A percentile compares a stretch with the other conserved stretches of the same genome.
Evolutionary conservation across 805 yeast genomes (phyloP).

Genomic region (Candida silvatica): DNA sequence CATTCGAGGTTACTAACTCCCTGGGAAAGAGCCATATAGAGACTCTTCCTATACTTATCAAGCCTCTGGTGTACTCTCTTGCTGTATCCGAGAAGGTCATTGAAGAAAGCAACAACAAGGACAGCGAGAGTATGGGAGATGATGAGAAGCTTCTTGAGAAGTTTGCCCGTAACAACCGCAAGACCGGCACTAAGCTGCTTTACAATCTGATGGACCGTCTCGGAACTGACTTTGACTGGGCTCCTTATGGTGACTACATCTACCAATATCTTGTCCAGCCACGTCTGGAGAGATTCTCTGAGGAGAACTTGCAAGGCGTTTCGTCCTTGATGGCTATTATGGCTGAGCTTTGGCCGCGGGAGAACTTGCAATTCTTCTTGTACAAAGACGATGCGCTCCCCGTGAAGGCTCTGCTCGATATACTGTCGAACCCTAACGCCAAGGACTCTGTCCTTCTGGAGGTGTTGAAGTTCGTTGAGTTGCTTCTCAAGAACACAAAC

Average conservation of each 20-base stretch:
- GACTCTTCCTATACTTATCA: conserved; percentile 40
- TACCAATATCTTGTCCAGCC: conserved; percentile 50
- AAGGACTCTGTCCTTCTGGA: conserved; percentile 56
- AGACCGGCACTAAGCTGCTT: conserved; percentile 58
- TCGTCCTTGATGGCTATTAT: conserved; percentile 68
- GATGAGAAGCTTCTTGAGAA: conserved; percentile 31
- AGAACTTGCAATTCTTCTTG: conserved; percentile 41
- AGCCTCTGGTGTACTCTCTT: conserved; percentile 50
- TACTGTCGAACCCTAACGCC: conserved; percentile 45
- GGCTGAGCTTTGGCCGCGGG: conserved; percentile 44
- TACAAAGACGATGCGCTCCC: conserved; percentile 48
- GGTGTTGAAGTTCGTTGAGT: conserved; percentile 46
- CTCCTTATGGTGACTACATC: conserved; percentile 37
- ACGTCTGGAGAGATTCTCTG: conserved; percentile 54
- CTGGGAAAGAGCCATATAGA: conserved; percentile 50
- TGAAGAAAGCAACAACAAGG: conserved; percentile 12
- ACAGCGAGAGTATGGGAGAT: conserved; percentile 7
- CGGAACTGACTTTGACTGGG: conserved; percentile 50
- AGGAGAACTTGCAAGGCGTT: conserved; percentile 75
- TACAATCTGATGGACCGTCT: conserved; percentile 44
- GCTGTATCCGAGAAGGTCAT: conserved; percentile 41
- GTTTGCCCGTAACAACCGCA: conserved; percentile 53
- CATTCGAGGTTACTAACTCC: conserved; percentile 44
- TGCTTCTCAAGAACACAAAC: conserved; percentile 32
- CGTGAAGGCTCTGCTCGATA: conserved; percentile 42